Conservation (phyloP, 2,329 filamentous ascomycete genomes). For the Coniochaeta pulveracea region DNA sequence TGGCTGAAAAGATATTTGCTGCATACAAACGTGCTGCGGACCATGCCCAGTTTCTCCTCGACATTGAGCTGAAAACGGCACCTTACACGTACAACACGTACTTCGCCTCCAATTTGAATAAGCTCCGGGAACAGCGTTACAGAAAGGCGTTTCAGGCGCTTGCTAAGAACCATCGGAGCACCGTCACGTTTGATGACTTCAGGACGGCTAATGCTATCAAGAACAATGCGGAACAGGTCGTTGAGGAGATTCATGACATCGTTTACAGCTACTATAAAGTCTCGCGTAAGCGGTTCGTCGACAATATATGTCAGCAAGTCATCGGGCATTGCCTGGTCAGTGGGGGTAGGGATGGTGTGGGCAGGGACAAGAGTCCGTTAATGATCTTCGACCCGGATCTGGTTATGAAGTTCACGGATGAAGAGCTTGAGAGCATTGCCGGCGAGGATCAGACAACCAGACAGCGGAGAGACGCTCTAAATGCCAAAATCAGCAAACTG, state of each 20-base stretch:
- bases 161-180: too few relatives aligned
- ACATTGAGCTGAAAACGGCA: constrained; percentile 32
- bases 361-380: constrained; percentile 32
- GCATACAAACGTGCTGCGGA: constrained; percentile 35
- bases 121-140: constrained; percentile 11
- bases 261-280: constrained; percentile 52
- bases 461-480: constrained; percentile 28
- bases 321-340: constrained; percentile 40
- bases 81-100: constrained; percentile 40
- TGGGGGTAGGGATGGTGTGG: constrained; percentile 13
- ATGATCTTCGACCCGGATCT: constrained; percentile 38
- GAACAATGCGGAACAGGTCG: constrained; percentile 10
- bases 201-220: constrained; percentile 7
- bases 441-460: constrained; percentile 38
- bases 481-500: constrained; percentile 31
- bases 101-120: constrained; percentile 30
- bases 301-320: constrained; percentile 48
- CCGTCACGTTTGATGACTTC: not conserved
- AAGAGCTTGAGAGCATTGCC: constrained; percentile 42
- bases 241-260: constrained; percentile 46
- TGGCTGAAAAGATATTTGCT: constrained; percentile 31
- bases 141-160: not conserved
- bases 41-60: constrained; percentile 38
- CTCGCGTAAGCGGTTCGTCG: constrained; percentile 48
- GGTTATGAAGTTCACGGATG: constrained; percentile 31